Evolutionary conservation across 768 basidiomycete genomes (phyloP).

Genomic region (Boletellus emodensis): DNA sequence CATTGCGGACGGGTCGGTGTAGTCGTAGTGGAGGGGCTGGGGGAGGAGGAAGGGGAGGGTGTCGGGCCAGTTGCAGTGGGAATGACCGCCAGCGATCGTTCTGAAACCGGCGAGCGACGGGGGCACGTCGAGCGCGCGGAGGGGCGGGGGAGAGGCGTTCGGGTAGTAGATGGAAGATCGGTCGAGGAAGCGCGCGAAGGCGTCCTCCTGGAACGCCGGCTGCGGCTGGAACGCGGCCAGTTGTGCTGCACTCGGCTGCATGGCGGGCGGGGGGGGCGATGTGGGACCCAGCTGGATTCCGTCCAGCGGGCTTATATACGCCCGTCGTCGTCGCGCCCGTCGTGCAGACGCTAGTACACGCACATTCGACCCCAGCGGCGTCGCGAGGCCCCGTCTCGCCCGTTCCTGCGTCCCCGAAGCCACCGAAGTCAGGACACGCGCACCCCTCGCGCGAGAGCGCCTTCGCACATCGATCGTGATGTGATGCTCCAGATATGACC

Average conservation of each 20-base stretch:
- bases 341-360: background rate
- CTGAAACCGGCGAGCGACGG: constrained; percentile 20
- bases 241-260: constrained; percentile 13
- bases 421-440: constrained; percentile 13
- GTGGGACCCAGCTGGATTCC: background rate
- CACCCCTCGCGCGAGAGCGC: background rate
- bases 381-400: constrained; percentile 5
- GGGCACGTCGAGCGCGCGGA: constrained; percentile 19
- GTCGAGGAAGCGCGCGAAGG: constrained; percentile 28
- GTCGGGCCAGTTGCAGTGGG: constrained; percentile 25
- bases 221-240: constrained; percentile 15
- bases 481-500: constrained; percentile 12
- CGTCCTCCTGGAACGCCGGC: constrained; percentile 12
- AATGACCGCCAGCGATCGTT: constrained; percentile 18
- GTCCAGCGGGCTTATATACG: constrained; percentile 19
- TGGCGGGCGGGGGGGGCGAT: background rate
- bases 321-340: background rate
- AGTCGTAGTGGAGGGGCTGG: constrained; percentile 18
- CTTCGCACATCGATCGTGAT: constrained; percentile 22
- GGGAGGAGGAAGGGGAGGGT: constrained; percentile 15
- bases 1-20: constrained; percentile 5
- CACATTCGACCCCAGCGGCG: constrained; percentile 27
- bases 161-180: constrained; percentile 27
- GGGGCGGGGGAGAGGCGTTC: constrained; percentile 5
- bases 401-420: constrained; percentile 19